These are phyloP conservation scores for Aspergillus puulaauensis DNA, from an alignment of 2,329 filamentous ascomycete species.

Conservation along the genomic window DNA sequence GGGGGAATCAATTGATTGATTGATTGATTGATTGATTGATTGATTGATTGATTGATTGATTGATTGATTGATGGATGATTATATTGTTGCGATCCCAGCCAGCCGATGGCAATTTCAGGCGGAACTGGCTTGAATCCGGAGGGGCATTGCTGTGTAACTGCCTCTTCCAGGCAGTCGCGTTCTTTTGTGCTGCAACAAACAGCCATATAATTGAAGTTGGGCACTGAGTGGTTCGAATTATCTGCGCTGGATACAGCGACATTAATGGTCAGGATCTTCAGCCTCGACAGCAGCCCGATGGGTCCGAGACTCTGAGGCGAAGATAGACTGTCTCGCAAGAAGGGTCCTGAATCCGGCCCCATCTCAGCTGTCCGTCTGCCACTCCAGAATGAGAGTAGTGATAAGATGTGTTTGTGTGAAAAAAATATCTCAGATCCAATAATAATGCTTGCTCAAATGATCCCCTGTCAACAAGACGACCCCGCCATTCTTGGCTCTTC, in stretches of 20 bases:
- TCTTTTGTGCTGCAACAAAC: background rate
- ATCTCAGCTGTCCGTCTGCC: no score
- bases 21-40: no score
- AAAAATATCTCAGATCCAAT: no score
- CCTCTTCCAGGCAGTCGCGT: background rate
- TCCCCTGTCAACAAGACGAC: background rate
- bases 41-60: no score
- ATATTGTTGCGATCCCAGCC: background rate
- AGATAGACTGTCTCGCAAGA: no score
- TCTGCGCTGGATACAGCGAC: background rate
- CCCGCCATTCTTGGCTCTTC: background rate
- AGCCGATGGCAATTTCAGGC: background rate
- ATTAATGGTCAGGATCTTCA: background rate
- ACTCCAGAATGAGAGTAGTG: background rate
- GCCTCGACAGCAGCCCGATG: no score
- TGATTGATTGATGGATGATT: no score
- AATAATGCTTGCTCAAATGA: background rate
- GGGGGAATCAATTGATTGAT: no score
- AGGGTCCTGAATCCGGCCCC: no score
- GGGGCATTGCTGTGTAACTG: background rate
- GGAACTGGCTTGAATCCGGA: background rate
- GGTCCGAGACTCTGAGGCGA: no score
- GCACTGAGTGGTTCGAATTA: background rate
- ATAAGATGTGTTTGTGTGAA: background rate
- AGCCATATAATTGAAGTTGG: background rate